Percentiles rank a stretch among this genome's conserved stretches.
phyloP scores from a whole-genome alignment of 306 rosid species.

The Lagenaria siceraria region DNA sequence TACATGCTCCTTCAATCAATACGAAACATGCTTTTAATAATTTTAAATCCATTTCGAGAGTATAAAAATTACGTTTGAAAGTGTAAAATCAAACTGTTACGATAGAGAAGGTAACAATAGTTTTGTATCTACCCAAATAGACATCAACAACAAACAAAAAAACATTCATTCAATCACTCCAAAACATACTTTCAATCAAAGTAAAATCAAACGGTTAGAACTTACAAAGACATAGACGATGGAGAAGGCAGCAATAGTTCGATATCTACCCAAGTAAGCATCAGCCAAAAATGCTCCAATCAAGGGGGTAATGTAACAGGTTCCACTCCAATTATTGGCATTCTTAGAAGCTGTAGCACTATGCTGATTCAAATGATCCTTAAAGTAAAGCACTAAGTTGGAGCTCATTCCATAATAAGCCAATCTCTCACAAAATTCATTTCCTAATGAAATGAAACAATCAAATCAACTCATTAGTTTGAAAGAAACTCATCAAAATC shows the following conservation, averaged over 20 bases:
- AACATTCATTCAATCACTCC: background rate
- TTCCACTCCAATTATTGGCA: conserved; percentile 9
- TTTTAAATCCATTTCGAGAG: too few species aligned
- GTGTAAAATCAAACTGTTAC: background rate
- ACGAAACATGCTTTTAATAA: too few species aligned
- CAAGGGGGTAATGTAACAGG: conserved; percentile 10
- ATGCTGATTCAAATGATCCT: background rate
- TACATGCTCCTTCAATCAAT: too few species aligned
- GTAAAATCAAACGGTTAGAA: background rate
- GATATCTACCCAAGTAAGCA: conserved; percentile 12
- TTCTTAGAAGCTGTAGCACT: conserved; percentile 9
- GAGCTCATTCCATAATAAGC: conserved; percentile 12
- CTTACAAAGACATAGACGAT: conserved; percentile 7
- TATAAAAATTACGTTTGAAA: too few species aligned
- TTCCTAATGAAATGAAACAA: background rate
- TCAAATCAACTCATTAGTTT: too few species aligned
- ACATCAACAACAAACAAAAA: too few species aligned
- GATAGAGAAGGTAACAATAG: conserved; percentile 8
- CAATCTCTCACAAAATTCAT: conserved; percentile 10
- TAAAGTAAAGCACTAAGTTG: conserved; percentile 4
- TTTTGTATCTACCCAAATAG: conserved; percentile 2
- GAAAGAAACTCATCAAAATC: background rate
- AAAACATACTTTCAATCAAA: too few species aligned
- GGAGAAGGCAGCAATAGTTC: conserved; percentile 11
- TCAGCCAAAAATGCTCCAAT: conserved; percentile 12